Conservation (phyloP, 2,329 filamentous ascomycete genomes). For the Didymella sp. region DNA sequence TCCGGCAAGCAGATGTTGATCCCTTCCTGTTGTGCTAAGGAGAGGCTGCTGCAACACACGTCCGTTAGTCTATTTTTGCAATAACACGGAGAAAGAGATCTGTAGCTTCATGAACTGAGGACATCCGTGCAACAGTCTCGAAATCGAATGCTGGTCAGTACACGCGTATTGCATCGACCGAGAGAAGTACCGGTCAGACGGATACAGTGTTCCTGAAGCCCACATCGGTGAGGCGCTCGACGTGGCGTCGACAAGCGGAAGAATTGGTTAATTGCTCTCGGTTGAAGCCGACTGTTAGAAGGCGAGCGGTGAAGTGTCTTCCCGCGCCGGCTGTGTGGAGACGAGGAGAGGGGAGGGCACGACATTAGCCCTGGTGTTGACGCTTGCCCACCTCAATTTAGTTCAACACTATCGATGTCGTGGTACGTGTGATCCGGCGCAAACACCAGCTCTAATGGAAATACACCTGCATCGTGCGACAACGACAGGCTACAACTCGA, state of each 20-base stretch:
- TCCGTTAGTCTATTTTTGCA: slow-evolving; percentile 14
- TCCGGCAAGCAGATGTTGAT: slow-evolving; percentile 18
- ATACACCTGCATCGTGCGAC: slow-evolving; percentile 35
- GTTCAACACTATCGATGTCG: slow-evolving; percentile 10
- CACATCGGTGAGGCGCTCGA: slow-evolving; percentile 1
- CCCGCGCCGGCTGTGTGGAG: slow-evolving; percentile 12
- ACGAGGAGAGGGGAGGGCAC: slow-evolving; percentile 12
- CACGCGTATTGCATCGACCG: not conserved
- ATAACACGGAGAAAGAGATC: slow-evolving; percentile 5
- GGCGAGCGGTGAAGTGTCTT: slow-evolving; percentile 1
- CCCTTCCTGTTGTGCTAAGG: slow-evolving; percentile 13
- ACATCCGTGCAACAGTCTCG: not conserved
- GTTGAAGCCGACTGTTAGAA: slow-evolving; percentile 10
- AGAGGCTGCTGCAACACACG: slow-evolving; percentile 11
- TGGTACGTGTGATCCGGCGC: slow-evolving; percentile 16
- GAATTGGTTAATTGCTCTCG: slow-evolving; percentile 1
- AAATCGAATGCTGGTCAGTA: not conserved
- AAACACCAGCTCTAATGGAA: slow-evolving; percentile 14
- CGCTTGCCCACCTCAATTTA: slow-evolving; percentile 9
- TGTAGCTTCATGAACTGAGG: not conserved
- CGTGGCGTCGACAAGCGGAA: slow-evolving; percentile 4
- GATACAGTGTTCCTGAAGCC: not conserved
- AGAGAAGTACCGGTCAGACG: not conserved
- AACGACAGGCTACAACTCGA: slow-evolving; percentile 10
- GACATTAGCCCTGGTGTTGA: slow-evolving; percentile 13